Percentiles rank a stretch among this genome's conserved stretches.
phyloP scores from a whole-genome alignment of 169 alveolate species.

The Plasmodium reichenowi region DNA sequence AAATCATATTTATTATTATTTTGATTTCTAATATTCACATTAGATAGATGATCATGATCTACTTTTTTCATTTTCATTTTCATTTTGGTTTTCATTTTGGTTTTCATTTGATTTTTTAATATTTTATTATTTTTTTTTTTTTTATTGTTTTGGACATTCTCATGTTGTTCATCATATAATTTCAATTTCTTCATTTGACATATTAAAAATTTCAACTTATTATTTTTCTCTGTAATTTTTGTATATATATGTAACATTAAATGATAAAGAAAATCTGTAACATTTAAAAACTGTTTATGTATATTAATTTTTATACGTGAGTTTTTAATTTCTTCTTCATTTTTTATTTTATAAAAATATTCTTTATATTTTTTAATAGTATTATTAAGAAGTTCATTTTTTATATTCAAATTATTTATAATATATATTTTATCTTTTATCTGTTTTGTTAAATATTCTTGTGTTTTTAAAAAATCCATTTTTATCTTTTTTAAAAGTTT shows the following conservation, averaged over 20 bases:
- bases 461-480: constrained; percentile 9
- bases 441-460: constrained; percentile 1
- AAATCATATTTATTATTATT: not conserved
- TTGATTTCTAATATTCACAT: not conserved
- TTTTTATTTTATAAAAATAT: constrained; percentile 35
- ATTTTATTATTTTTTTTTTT: constrained; percentile 12
- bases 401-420: constrained; percentile 30
- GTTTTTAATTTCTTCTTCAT: constrained; percentile 22
- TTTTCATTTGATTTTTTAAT: not conserved
- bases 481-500: constrained; percentile 43
- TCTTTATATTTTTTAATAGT: constrained; percentile 27
- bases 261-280: constrained; percentile 41
- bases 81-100: too few species aligned
- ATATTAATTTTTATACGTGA: constrained; percentile 28
- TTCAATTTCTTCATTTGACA: not conserved
- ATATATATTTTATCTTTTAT: constrained; percentile 9
- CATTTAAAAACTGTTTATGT: constrained; percentile 31
- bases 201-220: constrained; percentile 37
- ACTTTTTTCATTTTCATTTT: not conserved
- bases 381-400: constrained; percentile 13
- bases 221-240: constrained; percentile 33
- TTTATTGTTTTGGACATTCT: not conserved
- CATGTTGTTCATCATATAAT: too few species aligned
- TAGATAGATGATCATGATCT: too few species aligned
- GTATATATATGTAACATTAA: constrained; percentile 19